Evolutionary conservation across 805 yeast species (phyloP).

Genomic region (Candida maris): DNA sequence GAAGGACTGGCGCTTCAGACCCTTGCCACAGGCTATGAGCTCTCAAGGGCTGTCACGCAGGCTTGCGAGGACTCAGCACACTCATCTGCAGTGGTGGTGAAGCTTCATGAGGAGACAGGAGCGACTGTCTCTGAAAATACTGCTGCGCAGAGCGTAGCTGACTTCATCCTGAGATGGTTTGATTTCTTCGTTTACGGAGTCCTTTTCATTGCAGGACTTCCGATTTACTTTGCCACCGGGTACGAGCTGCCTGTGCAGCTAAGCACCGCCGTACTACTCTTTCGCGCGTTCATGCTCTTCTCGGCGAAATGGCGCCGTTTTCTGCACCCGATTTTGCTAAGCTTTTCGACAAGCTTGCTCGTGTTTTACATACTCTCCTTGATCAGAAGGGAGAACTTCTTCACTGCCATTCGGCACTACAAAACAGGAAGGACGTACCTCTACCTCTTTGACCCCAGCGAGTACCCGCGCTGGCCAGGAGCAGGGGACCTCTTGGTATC

Average conservation of each 20-base stretch:
- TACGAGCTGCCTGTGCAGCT: slow-evolving; percentile 62
- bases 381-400: slow-evolving; percentile 49
- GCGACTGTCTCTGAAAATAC: not conserved
- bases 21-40: slow-evolving; percentile 21
- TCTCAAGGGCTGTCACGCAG: slow-evolving; percentile 10
- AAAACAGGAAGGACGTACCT: slow-evolving; percentile 69
- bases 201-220: slow-evolving; percentile 52
- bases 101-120: no score
- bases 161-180: slow-evolving; percentile 34
- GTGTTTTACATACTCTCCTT: slow-evolving; percentile 58
- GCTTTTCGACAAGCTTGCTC: slow-evolving; percentile 61
- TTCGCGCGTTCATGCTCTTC: slow-evolving; percentile 41
- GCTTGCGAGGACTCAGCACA: not conserved
- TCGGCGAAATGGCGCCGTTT: slow-evolving; percentile 48
- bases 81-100: not conserved
- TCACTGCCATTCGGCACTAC: slow-evolving; percentile 49
- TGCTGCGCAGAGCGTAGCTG: not conserved
- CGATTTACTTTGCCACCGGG: slow-evolving; percentile 55
- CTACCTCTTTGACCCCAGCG: slow-evolving; percentile 45
- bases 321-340: slow-evolving; percentile 69
- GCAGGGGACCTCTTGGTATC: slow-evolving; percentile 74
- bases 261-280: slow-evolving; percentile 55
- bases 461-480: slow-evolving; percentile 56
- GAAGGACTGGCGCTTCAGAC: slow-evolving; percentile 28
- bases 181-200: slow-evolving; percentile 52